Conservation (phyloP, 2,329 filamentous ascomycete species). For the Fusarium agapanthi region DNA sequence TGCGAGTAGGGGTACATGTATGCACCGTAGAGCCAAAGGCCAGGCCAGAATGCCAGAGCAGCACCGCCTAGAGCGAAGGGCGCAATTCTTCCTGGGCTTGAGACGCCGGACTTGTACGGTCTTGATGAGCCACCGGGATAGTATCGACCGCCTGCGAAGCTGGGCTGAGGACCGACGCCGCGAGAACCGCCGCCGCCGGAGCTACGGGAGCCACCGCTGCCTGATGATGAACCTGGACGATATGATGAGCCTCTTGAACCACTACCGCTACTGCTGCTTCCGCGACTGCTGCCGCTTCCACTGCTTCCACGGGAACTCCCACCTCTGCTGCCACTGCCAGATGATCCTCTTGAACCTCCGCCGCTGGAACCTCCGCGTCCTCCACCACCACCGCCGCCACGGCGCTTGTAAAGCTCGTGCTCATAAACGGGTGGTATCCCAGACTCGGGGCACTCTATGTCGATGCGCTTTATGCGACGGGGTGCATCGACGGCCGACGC, state of each 20-base stretch:
- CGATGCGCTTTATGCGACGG: slow-evolving; percentile 36
- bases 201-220: neutral
- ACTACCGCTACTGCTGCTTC: slow-evolving; percentile 3
- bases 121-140: slow-evolving; percentile 71
- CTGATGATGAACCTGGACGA: slow-evolving; percentile 28
- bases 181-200: slow-evolving; percentile 51
- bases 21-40: slow-evolving; percentile 69
- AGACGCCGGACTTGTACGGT: slow-evolving; percentile 69
- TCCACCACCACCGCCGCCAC: slow-evolving; percentile 66
- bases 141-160: slow-evolving; percentile 69
- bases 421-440: slow-evolving; percentile 37
- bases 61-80: slow-evolving; percentile 61
- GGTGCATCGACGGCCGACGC: slow-evolving; percentile 38
- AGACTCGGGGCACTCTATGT: slow-evolving; percentile 14
- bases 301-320: slow-evolving; percentile 26
- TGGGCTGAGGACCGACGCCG: slow-evolving; percentile 65
- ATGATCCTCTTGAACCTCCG: slow-evolving; percentile 24
- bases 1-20: slow-evolving; percentile 64
- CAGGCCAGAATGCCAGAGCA: slow-evolving; percentile 68
- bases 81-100: slow-evolving; percentile 60
- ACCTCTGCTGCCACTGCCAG: slow-evolving; percentile 24
- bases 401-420: slow-evolving; percentile 66
- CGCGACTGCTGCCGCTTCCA: slow-evolving; percentile 8
- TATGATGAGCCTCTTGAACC: slow-evolving; percentile 32
- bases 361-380: slow-evolving; percentile 46